Percentiles rank a stretch among this genome's conserved stretches.
phyloP scores from a whole-genome alignment of 202 grass and related monocot species.

The Zoysia matrella region DNA sequence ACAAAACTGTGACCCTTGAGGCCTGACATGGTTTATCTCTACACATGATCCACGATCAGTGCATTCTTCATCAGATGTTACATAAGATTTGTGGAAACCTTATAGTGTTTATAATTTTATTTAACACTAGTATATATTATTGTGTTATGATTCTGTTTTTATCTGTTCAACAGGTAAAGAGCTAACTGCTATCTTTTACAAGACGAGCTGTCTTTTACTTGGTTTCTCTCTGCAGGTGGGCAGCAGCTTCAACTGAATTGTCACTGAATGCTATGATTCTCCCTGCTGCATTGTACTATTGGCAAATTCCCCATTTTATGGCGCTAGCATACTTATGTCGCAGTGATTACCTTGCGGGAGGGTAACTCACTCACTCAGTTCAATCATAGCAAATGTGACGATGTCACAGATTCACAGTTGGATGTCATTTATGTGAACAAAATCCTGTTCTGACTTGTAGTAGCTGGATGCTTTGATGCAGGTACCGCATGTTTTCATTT shows the following conservation, averaged over 20 bases:
- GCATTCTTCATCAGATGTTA: constrained; percentile 5
- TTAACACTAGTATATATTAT: neutral
- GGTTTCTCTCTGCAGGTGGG: constrained; percentile 62
- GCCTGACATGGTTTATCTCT: neutral
- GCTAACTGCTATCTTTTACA: constrained; percentile 2
- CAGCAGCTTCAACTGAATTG: constrained; percentile 64
- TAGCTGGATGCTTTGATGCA: constrained; percentile 51
- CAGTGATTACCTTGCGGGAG: constrained; percentile 85
- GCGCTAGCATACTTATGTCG: constrained; percentile 93
- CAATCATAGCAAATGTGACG: constrained; percentile 10
- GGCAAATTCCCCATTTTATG: constrained; percentile 98
- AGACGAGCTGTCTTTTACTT: neutral
- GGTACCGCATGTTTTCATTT: constrained; percentile 92
- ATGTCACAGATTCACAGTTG: neutral
- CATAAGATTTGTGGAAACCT: neutral
- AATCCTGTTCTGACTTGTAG: constrained; percentile 27
- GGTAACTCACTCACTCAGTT: constrained; percentile 55
- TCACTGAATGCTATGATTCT: constrained; percentile 55
- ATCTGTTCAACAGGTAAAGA: neutral
- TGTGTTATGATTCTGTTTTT: constrained; percentile 11
- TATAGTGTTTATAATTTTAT: constrained; percentile 15
- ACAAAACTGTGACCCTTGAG: neutral
- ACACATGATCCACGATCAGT: neutral
- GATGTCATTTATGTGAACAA: constrained; percentile 17
- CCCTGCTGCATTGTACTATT: constrained; percentile 86